Evolutionary conservation across 2,329 filamentous ascomycete genomes (phyloP).

Genomic region (Knufia petricola): DNA sequence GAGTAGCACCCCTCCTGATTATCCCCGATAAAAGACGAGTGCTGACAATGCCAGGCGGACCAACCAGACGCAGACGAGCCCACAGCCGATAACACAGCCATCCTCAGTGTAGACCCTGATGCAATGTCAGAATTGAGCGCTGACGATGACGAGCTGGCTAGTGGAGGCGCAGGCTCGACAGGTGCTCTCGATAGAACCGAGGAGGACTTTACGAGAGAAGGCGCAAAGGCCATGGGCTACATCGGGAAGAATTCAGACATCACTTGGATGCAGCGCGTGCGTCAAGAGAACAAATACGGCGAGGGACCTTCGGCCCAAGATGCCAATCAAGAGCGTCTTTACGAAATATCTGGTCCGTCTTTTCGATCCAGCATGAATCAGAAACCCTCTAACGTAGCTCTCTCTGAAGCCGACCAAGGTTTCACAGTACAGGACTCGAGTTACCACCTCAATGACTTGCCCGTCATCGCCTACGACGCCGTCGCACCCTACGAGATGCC

Average conservation of each 20-base stretch:
- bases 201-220: slow-evolving; percentile 34
- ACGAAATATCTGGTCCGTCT: slow-evolving; percentile 11
- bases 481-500: slow-evolving; percentile 36
- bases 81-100: slow-evolving; percentile 8
- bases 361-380: slow-evolving; percentile 14
- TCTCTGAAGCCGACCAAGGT: slow-evolving; percentile 26
- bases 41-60: neutral
- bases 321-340: slow-evolving; percentile 9
- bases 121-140: slow-evolving; percentile 18
- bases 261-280: slow-evolving; percentile 37
- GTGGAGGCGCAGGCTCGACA: slow-evolving; percentile 29
- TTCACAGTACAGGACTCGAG: slow-evolving; percentile 24
- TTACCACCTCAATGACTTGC: slow-evolving; percentile 37
- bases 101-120: slow-evolving; percentile 20
- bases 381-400: slow-evolving; percentile 6
- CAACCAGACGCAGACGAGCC: slow-evolving; percentile 16
- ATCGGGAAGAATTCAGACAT: slow-evolving; percentile 39
- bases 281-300: slow-evolving; percentile 31
- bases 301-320: slow-evolving; percentile 9
- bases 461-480: slow-evolving; percentile 32
- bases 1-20: slow-evolving; percentile 23
- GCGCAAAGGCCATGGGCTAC: slow-evolving; percentile 32
- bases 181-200: slow-evolving; percentile 38
- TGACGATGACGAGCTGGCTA: slow-evolving; percentile 20
- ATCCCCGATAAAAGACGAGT: slow-evolving; percentile 20